A percentile compares a stretch with the other conserved stretches of the same genome.
phyloP scores from a whole-genome alignment of 257 asterid species.

The Thymus quinquecostatus region DNA sequence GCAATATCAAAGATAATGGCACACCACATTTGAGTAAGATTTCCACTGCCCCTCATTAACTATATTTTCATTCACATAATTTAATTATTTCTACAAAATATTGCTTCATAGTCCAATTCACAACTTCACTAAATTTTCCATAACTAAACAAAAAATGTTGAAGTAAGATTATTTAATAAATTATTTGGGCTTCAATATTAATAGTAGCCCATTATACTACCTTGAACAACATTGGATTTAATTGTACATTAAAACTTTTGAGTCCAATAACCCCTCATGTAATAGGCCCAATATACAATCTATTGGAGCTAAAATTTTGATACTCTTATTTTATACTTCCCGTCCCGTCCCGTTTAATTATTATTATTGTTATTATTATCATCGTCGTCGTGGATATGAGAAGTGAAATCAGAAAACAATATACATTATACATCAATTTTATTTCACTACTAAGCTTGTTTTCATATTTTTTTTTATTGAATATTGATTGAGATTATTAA shows the following conservation, averaged over 20 bases:
- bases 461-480: not conserved
- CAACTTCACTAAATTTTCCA: not conserved
- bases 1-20: constrained; percentile 28
- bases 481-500: not conserved
- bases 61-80: constrained; percentile 4
- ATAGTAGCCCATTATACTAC: too few species aligned
- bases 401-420: too few species aligned
- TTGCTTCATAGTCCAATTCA: not conserved
- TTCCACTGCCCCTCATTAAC: constrained; percentile 21
- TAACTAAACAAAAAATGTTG: not conserved
- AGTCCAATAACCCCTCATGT: not conserved
- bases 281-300: not conserved
- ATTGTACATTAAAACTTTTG: too few species aligned
- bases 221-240: too few species aligned
- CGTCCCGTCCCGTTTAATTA: too few species aligned
- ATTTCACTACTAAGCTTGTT: not conserved
- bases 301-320: too few species aligned
- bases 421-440: too few species aligned
- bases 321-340: too few species aligned
- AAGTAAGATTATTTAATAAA: not conserved
- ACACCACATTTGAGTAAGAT: constrained; percentile 6
- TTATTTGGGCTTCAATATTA: too few species aligned
- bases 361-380: too few species aligned
- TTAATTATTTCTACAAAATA: not conserved
- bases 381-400: too few species aligned